Percentiles rank a stretch among this genome's conserved stretches.
phyloP scores from a whole-genome alignment of 805 yeast genomes.

The Cyberlindnera euphorbiae region DNA sequence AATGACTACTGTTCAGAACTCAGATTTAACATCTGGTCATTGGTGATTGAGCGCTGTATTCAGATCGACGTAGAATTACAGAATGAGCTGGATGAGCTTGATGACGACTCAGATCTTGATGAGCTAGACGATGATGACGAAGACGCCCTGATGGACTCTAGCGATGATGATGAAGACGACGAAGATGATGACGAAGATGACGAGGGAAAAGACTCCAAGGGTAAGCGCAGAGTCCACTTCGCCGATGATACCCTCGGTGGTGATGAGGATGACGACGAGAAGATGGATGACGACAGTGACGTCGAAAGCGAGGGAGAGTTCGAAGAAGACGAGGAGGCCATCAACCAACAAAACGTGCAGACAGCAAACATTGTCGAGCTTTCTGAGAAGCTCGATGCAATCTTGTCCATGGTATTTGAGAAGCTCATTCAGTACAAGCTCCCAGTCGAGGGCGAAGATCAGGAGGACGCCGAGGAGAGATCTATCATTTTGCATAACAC shows the following conservation, averaged over 20 bases:
- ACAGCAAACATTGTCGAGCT: conserved; percentile 44
- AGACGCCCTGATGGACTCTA: not conserved
- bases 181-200: conserved; percentile 26
- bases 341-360: conserved; percentile 23
- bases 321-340: conserved; percentile 39
- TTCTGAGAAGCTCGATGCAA: conserved; percentile 65
- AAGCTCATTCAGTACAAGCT: conserved; percentile 34
- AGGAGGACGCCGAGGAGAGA: conserved; percentile 44
- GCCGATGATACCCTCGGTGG: conserved; percentile 17
- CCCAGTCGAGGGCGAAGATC: conserved; percentile 31
- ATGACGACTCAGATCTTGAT: conserved; percentile 33
- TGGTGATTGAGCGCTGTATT: conserved; percentile 73
- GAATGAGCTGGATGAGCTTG: conserved; percentile 80
- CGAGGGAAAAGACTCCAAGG: conserved; percentile 7
- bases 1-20: conserved; percentile 72
- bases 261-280: conserved; percentile 16
- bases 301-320: conserved; percentile 42
- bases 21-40: conserved; percentile 70
- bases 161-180: conserved; percentile 20
- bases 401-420: conserved; percentile 54
- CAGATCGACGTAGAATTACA: conserved; percentile 90
- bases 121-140: conserved; percentile 30
- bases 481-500: conserved; percentile 70
- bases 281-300: conserved; percentile 24
- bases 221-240: conserved; percentile 9